A percentile compares a stretch with the other conserved stretches of the same genome.
These are phyloP conservation scores for Phytophthora pluvialis DNA, from an alignment of 352 stramenopile genomes.

Conservation along the genomic window DNA sequence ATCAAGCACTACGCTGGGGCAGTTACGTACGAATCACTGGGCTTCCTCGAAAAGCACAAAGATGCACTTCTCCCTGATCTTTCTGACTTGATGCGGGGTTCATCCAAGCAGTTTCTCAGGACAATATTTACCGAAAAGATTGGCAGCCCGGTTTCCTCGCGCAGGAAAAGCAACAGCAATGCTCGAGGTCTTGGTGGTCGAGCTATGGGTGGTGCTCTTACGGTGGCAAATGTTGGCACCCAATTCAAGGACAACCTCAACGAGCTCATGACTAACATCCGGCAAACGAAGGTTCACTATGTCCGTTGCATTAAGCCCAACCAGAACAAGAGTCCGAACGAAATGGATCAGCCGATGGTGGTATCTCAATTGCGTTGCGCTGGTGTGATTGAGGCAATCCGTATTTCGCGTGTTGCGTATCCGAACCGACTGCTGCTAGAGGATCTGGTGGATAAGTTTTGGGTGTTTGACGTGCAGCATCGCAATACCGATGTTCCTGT, in stretches of 20 bases:
- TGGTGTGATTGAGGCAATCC: conserved; percentile 98
- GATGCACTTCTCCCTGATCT: conserved; percentile 94
- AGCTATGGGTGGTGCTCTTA: conserved; percentile 53
- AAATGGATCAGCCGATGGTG: conserved; percentile 92
- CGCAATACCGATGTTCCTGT: conserved; percentile 48
- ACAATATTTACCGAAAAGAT: conserved; percentile 58
- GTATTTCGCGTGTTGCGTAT: conserved; percentile 97
- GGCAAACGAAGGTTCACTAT: conserved; percentile 97
- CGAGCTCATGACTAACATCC: conserved; percentile 94
- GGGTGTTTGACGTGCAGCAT: conserved; percentile 63
- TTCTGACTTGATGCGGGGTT: conserved; percentile 81
- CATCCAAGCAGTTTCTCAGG: conserved; percentile 65
- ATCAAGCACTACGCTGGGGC: conserved; percentile 94
- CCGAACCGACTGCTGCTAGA: conserved; percentile 94
- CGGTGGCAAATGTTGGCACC: conserved; percentile 68
- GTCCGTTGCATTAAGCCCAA: conserved; percentile 99
- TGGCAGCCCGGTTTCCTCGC: conserved; percentile 14
- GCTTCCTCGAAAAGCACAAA: conserved; percentile 97
- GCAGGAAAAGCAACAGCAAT: conserved; percentile 36
- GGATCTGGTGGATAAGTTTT: conserved; percentile 82
- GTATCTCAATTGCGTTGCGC: conserved; percentile 97
- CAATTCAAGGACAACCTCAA: conserved; percentile 93
- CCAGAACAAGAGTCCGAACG: conserved; percentile 89
- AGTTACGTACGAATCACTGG: conserved; percentile 92
- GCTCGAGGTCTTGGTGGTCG: conserved; percentile 36